Evolutionary conservation across 257 asterid genomes (phyloP).

Genomic region (Nicotiana paniculata): DNA sequence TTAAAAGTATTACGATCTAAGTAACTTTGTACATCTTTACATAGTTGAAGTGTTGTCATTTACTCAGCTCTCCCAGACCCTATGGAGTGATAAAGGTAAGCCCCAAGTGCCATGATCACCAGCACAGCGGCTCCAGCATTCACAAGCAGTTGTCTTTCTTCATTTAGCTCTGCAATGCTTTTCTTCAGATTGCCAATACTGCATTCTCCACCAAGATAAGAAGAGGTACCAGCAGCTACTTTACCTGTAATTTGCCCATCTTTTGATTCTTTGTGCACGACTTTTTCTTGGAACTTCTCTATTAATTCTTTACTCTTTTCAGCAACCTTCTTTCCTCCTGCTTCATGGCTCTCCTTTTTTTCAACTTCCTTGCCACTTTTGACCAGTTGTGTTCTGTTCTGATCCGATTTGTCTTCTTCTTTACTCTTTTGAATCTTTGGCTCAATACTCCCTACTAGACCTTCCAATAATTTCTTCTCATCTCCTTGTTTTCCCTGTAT

Average conservation of each 20-base stretch:
- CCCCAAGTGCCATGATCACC: constrained; percentile 53
- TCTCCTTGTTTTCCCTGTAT: neutral
- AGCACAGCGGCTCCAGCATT: constrained; percentile 63
- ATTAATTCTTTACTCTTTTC: neutral
- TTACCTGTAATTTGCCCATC: constrained; percentile 7
- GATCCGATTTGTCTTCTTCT: neutral
- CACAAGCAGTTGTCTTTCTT: constrained; percentile 57
- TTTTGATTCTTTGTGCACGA: constrained; percentile 13
- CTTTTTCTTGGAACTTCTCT: constrained; percentile 1
- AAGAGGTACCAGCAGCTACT: neutral
- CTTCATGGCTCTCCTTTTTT: neutral
- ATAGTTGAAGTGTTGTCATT: neutral
- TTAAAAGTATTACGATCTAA: neutral
- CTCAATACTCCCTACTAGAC: neutral
- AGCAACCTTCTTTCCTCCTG: neutral
- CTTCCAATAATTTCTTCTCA: neutral
- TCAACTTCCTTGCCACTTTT: neutral
- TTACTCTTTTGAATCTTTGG: neutral
- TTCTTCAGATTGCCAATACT: constrained; percentile 28
- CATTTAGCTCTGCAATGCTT: constrained; percentile 34
- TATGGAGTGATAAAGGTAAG: constrained; percentile 35
- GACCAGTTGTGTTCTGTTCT: neutral
- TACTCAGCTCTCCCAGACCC: neutral
- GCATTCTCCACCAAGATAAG: constrained; percentile 11
- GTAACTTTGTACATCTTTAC: neutral